These are phyloP conservation scores for Kickxella alabastrina DNA, from an alignment of 192 early-diverging fungal genomes.

Conservation along the genomic window DNA sequence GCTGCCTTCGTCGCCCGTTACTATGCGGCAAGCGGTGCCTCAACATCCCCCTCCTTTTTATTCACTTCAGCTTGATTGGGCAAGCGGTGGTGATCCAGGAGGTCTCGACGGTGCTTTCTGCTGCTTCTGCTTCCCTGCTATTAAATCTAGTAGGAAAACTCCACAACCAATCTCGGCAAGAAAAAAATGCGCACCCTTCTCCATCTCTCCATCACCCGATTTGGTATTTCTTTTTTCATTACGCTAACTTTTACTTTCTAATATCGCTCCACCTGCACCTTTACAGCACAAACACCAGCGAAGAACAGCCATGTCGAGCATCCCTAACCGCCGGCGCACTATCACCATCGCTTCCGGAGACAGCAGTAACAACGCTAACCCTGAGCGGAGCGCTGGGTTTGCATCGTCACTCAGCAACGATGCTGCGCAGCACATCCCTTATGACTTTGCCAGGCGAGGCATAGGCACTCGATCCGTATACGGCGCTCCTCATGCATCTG, in stretches of 20 bases:
- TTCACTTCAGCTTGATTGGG: too few relatives aligned
- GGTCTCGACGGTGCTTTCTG: too few relatives aligned
- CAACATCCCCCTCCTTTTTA: too few relatives aligned
- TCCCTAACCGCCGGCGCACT: constrained; percentile 7
- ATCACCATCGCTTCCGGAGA: not conserved
- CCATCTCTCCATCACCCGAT: too few relatives aligned
- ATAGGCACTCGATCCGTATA: constrained; percentile 25
- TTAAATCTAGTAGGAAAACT: too few relatives aligned
- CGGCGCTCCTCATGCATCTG: constrained; percentile 2
- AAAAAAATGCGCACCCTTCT: too few relatives aligned
- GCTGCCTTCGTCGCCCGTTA: too few relatives aligned
- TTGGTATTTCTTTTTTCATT: not conserved
- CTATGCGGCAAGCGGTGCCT: too few relatives aligned
- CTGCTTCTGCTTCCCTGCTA: too few relatives aligned
- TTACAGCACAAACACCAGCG: too few relatives aligned
- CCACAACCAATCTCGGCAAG: too few relatives aligned
- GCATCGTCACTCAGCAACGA: constrained; percentile 26
- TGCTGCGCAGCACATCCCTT: not conserved
- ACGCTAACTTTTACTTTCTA: not conserved
- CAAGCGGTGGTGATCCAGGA: too few relatives aligned
- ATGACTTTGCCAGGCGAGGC: constrained; percentile 18
- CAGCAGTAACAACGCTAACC: not conserved
- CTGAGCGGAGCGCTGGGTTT: constrained; percentile 16
- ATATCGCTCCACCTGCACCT: not conserved
- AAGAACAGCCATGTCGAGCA: constrained; percentile 4